Conservation (phyloP, 2,329 filamentous ascomycete genomes). For the Paecilomyces sp. region DNA sequence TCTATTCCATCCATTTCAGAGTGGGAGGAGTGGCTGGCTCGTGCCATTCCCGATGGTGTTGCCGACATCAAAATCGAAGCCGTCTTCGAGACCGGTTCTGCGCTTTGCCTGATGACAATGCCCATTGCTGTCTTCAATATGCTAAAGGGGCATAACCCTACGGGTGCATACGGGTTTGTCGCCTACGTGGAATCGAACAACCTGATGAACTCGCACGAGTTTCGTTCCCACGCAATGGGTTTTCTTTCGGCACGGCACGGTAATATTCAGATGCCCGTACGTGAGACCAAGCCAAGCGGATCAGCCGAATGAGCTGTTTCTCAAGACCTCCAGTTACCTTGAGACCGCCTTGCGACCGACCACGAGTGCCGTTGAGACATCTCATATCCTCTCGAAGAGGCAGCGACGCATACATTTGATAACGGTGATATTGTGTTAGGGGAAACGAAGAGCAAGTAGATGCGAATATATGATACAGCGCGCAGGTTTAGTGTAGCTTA, state of each 20-base stretch:
- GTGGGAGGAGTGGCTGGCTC: neutral
- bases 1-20: neutral
- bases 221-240: neutral
- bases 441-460: neutral
- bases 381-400: neutral
- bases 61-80: constrained; percentile 5
- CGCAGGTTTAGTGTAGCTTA: too few species aligned
- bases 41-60: constrained; percentile 1
- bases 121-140: constrained; percentile 5
- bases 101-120: constrained; percentile 3
- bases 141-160: constrained; percentile 1
- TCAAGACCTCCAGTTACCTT: neutral
- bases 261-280: neutral
- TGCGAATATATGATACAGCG: too few species aligned
- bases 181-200: constrained; percentile 3
- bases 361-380: neutral
- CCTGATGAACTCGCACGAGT: neutral
- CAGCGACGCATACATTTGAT: neutral
- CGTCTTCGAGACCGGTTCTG: constrained; percentile 2
- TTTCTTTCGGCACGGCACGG: neutral
- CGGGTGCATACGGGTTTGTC: constrained; percentile 4
- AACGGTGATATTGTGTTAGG: neutral
- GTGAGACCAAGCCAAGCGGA: neutral
- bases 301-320: neutral
- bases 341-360: neutral